These are phyloP conservation scores for Firmiana major DNA, from an alignment of 345 rosid genomes.

Conservation along the genomic window DNA sequence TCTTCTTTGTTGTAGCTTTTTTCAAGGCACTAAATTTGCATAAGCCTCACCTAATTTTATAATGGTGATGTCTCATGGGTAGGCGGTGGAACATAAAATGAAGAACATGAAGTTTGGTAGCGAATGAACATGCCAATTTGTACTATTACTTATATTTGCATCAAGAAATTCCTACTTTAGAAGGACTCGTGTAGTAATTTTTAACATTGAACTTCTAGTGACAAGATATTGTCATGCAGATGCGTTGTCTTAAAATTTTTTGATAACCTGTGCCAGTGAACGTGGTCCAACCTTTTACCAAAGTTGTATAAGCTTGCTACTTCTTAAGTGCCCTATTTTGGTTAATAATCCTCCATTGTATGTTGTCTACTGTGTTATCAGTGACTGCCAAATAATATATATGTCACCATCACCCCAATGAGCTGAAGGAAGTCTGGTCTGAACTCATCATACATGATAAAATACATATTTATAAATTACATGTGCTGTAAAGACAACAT, in stretches of 20 bases:
- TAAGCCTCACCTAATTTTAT: not conserved
- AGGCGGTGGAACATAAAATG: not conserved
- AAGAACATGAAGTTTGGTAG: not conserved
- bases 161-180: not conserved
- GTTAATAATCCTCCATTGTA: not conserved
- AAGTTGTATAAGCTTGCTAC: not conserved
- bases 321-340: not conserved
- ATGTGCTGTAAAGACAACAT: not conserved
- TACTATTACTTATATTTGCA: not conserved
- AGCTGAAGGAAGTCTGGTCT: not conserved
- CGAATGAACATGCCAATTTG: constrained; percentile 2
- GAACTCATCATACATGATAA: constrained; percentile 1
- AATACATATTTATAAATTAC: not conserved
- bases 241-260: not conserved
- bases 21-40: not conserved
- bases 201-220: not conserved
- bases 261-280: not conserved
- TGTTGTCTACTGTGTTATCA: not conserved
- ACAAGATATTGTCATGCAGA: not conserved
- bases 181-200: not conserved
- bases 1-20: not conserved
- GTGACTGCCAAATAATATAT: not conserved
- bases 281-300: not conserved
- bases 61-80: not conserved
- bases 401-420: not conserved